Evolutionary conservation across 306 rosid species (phyloP), one percentile per base, ranked within the genome.

Genomic region (Glycine soja): DNA sequence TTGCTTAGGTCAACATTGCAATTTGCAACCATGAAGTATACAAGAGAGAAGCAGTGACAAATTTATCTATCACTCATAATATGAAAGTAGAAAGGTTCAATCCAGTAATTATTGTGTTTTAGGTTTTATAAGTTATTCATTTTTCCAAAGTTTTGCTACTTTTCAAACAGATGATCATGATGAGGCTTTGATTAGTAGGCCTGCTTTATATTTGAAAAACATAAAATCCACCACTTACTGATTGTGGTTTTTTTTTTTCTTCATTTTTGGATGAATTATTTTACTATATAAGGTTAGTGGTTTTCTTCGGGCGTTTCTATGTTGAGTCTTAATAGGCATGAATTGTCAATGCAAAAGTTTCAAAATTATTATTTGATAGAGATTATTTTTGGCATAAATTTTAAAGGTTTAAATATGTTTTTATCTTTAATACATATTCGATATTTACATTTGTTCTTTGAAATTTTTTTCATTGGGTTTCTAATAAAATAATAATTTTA

Each of bases 51-150:
- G 77, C 78, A 32, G 51, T 62, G 68, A 13, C 64, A 52, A 78
- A 45, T 15, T 61, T 57, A 47, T 10, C 24, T 9, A 5, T 24
- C 34, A 65, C 38, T 43, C 24, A 72, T 53, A 74, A 57, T 46
- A 65, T 90, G 47, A 67, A 16, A 56, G 16, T 40, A 56, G 54
- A 43, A 72, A 73, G 66, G 76, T 77, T 56, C 70, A 54, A 64
- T 67, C 63, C 10, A 83, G 81, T 75, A 83, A 74, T 51, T 80
- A 77, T 74, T 64, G 68, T 62, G 14, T 66, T 42, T 42, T 47
- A 77, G 74, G 46, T 62, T 45, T 80, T 42, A 84, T 14, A 67
- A 30, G 66, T 18, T 18, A 53, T 64, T 81, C 43, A 18, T 68
- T 67, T 5, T 43, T 18, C 61, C 24, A 48, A 50, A 52, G 15